Evolutionary conservation across 1,284 basidiomycete genomes (phyloP).

Genomic region (Puccinia coronata): DNA sequence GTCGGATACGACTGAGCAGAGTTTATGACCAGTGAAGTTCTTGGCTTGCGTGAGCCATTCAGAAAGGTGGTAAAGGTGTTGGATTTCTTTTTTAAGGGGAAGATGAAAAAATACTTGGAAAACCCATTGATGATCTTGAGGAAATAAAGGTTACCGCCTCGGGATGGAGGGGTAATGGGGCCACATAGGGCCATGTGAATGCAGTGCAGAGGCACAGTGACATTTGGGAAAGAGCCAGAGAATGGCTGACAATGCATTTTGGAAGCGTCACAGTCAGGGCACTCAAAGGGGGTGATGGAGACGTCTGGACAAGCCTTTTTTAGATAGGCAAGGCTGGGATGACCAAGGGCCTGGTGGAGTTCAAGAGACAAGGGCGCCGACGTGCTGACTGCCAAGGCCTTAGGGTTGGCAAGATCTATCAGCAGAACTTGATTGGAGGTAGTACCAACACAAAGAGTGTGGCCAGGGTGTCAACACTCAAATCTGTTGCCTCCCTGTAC

Average conservation of each 20-base stretch:
- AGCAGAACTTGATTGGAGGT: background rate
- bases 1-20: background rate
- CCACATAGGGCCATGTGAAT: constrained; percentile 27
- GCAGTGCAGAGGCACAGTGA: background rate
- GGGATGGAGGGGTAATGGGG: no score
- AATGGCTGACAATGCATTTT: no score
- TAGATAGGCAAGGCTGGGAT: background rate
- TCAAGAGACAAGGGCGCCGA: no score
- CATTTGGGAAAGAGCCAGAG: no score
- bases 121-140: no score
- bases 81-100: background rate
- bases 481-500: background rate
- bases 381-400: background rate
- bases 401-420: background rate
- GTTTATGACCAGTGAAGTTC: background rate
- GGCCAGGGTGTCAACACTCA: background rate
- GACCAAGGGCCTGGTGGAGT: background rate
- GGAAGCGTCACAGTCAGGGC: no score
- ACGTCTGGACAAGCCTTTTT: no score
- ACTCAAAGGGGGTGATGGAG: no score
- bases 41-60: background rate
- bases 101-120: background rate
- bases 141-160: no score
- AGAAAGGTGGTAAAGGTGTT: background rate
- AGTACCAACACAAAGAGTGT: background rate